Conservation (phyloP, 495 filamentous ascomycete genomes). For the Saxispiralis lemnorum region DNA sequence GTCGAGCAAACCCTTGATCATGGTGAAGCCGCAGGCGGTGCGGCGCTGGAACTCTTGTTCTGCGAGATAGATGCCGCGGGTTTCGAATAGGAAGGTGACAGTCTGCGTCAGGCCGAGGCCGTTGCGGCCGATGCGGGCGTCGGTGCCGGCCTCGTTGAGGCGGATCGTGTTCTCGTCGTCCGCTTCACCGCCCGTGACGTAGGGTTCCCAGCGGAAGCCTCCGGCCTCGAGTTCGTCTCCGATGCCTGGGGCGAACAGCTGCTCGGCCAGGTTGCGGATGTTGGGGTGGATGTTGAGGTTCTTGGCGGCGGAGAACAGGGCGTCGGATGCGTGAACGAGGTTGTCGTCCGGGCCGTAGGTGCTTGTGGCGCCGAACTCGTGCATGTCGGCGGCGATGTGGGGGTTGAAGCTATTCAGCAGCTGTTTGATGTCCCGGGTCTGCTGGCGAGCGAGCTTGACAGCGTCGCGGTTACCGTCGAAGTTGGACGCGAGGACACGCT, state of each 20-base stretch:
- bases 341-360: constrained; percentile 16
- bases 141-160: constrained; percentile 21
- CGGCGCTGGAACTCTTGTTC: constrained; percentile 22
- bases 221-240: constrained; percentile 9
- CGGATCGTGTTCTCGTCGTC: constrained; percentile 6
- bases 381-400: constrained; percentile 22
- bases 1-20: constrained; percentile 20
- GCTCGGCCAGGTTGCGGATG: constrained; percentile 22
- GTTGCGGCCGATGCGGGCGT: constrained; percentile 22
- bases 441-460: constrained; percentile 19
- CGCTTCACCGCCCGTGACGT: constrained; percentile 17
- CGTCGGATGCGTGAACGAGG: constrained; percentile 14
- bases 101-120: constrained; percentile 20
- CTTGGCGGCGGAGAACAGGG: constrained; percentile 22
- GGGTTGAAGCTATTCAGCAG: constrained; percentile 20
- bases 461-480: constrained; percentile 24
- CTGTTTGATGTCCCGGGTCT: constrained; percentile 21
- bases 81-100: constrained; percentile 20
- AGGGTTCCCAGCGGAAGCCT: constrained; percentile 22
- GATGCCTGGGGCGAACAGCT: constrained; percentile 18
- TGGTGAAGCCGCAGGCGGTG: constrained; percentile 19
- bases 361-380: constrained; percentile 19
- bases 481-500: constrained; percentile 22
- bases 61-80: constrained; percentile 21
- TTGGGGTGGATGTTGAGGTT: constrained; percentile 22